Evolutionary conservation across 2,329 filamentous ascomycete species (phyloP).

Genomic region (Sporothrix protearum): DNA sequence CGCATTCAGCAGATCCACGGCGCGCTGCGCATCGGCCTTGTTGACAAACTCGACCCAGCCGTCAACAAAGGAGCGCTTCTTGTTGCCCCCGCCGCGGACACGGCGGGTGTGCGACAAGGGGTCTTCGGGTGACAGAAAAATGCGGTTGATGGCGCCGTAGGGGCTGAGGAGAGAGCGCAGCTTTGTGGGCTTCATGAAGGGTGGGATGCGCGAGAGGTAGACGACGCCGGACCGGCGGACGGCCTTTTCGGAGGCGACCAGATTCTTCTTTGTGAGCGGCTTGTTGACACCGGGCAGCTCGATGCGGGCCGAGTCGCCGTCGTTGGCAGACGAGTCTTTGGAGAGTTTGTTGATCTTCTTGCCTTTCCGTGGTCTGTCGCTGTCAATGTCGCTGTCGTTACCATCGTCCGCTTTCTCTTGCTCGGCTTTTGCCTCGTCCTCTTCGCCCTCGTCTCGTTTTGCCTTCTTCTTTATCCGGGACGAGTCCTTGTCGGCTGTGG

Average conservation of each 20-base stretch:
- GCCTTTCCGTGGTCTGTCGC: slow-evolving; percentile 23
- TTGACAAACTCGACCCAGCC: slow-evolving; percentile 81
- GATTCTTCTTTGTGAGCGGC: slow-evolving; percentile 62
- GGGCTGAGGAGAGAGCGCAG: slow-evolving; percentile 70
- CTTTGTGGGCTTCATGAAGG: slow-evolving; percentile 82
- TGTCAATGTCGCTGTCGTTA: slow-evolving; percentile 14
- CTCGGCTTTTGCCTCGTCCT: not conserved
- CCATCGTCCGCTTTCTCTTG: not conserved
- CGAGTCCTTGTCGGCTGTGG: not conserved
- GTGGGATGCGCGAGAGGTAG: slow-evolving; percentile 79
- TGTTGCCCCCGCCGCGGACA: slow-evolving; percentile 72
- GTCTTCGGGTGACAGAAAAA: slow-evolving; percentile 77
- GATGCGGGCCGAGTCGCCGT: not conserved
- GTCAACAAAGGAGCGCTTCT: slow-evolving; percentile 76
- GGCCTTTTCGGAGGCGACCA: slow-evolving; percentile 60
- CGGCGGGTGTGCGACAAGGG: slow-evolving; percentile 62
- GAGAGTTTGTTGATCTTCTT: not conserved
- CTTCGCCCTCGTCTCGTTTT: not conserved
- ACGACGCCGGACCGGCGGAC: slow-evolving; percentile 73
- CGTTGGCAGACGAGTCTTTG: not conserved
- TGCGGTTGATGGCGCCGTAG: slow-evolving; percentile 71
- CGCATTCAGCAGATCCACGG: slow-evolving; percentile 71
- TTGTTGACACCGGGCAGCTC: slow-evolving; percentile 48
- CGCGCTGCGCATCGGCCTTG: slow-evolving; percentile 74
- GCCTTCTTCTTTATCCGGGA: not conserved